phyloP scores from a whole-genome alignment of 1,284 basidiomycete species.

The Trichosporon faecale region DNA sequence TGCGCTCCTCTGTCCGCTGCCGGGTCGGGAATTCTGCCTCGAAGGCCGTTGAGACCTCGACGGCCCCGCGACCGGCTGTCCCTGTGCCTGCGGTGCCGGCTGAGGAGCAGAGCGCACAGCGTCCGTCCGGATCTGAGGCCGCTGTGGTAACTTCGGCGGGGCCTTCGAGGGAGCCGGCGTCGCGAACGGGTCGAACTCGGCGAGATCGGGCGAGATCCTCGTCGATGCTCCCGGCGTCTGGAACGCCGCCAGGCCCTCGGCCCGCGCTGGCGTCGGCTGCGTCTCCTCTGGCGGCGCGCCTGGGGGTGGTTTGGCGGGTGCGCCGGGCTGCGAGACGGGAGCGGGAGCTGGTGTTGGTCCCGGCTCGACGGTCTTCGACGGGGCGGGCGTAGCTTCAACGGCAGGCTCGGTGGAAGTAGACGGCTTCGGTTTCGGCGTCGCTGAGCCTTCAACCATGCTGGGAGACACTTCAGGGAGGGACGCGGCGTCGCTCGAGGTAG shows the following conservation, averaged over 20 bases:
- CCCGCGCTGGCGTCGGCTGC: neutral
- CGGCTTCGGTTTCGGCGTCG: conserved; percentile 3
- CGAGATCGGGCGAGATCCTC: conserved; percentile 26
- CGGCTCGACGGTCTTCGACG: neutral
- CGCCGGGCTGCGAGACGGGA: neutral
- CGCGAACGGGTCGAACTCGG: conserved; percentile 49
- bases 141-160: neutral
- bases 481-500: neutral
- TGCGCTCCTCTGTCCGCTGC: neutral
- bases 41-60: neutral
- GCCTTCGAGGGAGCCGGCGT: conserved; percentile 28
- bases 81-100: neutral
- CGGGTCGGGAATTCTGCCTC: neutral
- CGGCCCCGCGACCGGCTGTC: neutral
- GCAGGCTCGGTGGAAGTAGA: neutral
- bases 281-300: neutral
- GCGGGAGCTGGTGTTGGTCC: conserved; percentile 14
- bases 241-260: conserved; percentile 5
- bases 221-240: neutral
- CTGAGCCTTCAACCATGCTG: conserved; percentile 10
- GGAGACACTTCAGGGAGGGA: neutral
- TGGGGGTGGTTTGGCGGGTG: neutral
- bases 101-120: neutral
- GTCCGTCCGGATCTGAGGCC: neutral
- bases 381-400: neutral